Percentiles rank a stretch among this genome's conserved stretches.
Evolutionary conservation across 2,329 filamentous ascomycete species (phyloP).

Genomic region (Colletotrichum plurivorum): DNA sequence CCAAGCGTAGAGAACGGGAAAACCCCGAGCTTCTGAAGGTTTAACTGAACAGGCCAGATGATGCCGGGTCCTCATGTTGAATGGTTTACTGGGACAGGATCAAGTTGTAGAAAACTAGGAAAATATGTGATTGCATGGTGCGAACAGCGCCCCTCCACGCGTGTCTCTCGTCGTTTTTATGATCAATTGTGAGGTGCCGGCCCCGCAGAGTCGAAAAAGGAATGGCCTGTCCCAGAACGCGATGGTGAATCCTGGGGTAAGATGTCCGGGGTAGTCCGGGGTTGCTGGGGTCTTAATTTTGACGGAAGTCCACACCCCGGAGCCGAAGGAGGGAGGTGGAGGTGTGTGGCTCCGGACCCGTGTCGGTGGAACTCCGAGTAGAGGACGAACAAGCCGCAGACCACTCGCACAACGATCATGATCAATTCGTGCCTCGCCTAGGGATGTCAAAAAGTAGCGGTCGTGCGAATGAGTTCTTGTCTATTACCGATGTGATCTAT

Average conservation of each 20-base stretch:
- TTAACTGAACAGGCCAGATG: not conserved
- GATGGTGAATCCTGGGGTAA: not conserved
- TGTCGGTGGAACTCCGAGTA: too few species aligned
- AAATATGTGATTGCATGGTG: slow-evolving; percentile 20
- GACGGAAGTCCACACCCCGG: not conserved
- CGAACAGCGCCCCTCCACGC: not conserved
- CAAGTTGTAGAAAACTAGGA: slow-evolving; percentile 13
- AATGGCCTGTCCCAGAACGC: not conserved
- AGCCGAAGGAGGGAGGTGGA: too few species aligned
- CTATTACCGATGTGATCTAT: too few species aligned
- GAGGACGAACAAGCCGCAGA: too few species aligned
- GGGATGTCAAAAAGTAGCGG: too few species aligned
- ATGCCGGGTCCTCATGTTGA: not conserved
- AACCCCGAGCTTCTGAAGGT: not conserved
- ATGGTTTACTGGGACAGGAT: slow-evolving; percentile 23
- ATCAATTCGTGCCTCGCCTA: too few species aligned
- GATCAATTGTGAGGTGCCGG: not conserved
- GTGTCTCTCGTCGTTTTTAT: not conserved
- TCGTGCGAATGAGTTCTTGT: too few species aligned
- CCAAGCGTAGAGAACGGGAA: not conserved
- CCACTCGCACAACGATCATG: too few species aligned
- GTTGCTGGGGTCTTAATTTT: not conserved
- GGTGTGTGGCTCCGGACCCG: too few species aligned
- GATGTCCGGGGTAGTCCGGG: slow-evolving; percentile 5
- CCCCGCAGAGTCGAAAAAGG: not conserved